Evolutionary conservation across 805 yeast species (phyloP).

Genomic region (Sugiyamaella qingdaonensis): DNA sequence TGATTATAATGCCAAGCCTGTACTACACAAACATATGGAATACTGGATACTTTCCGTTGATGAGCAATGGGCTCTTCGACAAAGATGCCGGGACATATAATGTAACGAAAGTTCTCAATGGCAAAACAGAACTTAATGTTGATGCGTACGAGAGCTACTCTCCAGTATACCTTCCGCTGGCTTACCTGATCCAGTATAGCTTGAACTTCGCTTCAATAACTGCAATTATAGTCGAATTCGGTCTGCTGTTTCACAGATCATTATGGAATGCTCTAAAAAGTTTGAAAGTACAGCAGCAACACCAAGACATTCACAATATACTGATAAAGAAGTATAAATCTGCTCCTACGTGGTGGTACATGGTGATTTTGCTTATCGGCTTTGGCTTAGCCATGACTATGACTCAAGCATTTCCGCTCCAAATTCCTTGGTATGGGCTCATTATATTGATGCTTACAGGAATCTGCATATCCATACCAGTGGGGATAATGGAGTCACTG

Average conservation of each 20-base stretch:
- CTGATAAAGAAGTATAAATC: constrained; percentile 47
- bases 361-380: constrained; percentile 55
- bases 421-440: constrained; percentile 9
- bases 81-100: constrained; percentile 48
- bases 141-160: constrained; percentile 9
- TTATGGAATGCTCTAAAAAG: constrained; percentile 1
- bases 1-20: constrained; percentile 40
- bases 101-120: constrained; percentile 42
- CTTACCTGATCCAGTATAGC: constrained; percentile 12
- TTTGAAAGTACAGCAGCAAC: constrained; percentile 1
- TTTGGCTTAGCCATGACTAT: constrained; percentile 40
- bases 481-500: constrained; percentile 9
- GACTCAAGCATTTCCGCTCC: constrained; percentile 9
- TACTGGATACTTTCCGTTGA: constrained; percentile 58
- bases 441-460: constrained; percentile 8
- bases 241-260: neutral
- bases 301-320: constrained; percentile 15
- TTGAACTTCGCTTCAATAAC: constrained; percentile 5
- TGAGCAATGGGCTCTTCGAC: constrained; percentile 49
- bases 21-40: constrained; percentile 55
- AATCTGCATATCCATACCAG: neutral
- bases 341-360: constrained; percentile 33
- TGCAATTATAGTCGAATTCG: constrained; percentile 6
- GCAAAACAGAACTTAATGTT: constrained; percentile 17
- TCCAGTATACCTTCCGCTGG: constrained; percentile 15